These are phyloP conservation scores for Penicillium sp. DNA, from an alignment of 2,329 filamentous ascomycete species.

Conservation along the genomic window DNA sequence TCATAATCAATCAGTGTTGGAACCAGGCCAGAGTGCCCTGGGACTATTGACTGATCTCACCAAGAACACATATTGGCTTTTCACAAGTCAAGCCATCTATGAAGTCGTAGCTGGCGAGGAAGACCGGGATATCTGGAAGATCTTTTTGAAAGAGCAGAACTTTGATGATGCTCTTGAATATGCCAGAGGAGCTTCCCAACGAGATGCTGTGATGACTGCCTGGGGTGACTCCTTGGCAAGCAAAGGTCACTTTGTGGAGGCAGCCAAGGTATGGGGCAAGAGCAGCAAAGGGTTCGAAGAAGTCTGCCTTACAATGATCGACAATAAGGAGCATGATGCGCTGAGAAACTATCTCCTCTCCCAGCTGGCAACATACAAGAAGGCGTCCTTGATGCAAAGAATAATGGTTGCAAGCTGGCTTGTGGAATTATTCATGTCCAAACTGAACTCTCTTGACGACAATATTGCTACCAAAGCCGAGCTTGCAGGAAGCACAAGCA, in stretches of 20 bases:
- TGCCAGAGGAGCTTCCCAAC: constrained; percentile 77
- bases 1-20: constrained; percentile 84
- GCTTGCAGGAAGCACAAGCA: constrained; percentile 69
- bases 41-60: constrained; percentile 85
- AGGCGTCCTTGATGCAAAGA: constrained; percentile 83
- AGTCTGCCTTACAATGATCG: constrained; percentile 86
- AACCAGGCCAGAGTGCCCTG: constrained; percentile 75
- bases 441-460: constrained; percentile 91
- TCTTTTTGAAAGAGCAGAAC: constrained; percentile 82
- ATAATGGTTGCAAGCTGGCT: constrained; percentile 96
- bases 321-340: constrained; percentile 86
- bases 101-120: constrained; percentile 91
- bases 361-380: constrained; percentile 80
- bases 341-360: constrained; percentile 85
- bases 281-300: constrained; percentile 98
- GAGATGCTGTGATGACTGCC: constrained; percentile 86
- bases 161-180: constrained; percentile 88
- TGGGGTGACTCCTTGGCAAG: constrained; percentile 85
- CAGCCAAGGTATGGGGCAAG: constrained; percentile 86
- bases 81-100: constrained; percentile 87
- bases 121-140: constrained; percentile 89
- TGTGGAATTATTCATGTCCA: constrained; percentile 95
- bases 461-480: constrained; percentile 89
- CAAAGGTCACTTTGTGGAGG: constrained; percentile 81
- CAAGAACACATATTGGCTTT: constrained; percentile 97